These are phyloP conservation scores for Tuber calosporum DNA, from an alignment of 495 filamentous ascomycete genomes.

Conservation along the genomic window DNA sequence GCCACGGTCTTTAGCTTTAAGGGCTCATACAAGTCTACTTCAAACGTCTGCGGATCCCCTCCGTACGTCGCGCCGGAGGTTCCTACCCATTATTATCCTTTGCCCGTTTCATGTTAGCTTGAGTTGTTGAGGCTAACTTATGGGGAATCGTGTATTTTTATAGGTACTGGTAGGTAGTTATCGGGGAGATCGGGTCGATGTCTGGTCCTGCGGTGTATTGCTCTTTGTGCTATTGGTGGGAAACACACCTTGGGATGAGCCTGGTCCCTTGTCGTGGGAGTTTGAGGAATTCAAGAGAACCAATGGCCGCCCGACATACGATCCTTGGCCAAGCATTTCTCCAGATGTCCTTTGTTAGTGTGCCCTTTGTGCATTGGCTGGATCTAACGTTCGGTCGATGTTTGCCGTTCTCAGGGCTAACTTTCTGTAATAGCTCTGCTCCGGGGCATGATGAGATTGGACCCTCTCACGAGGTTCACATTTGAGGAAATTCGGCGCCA, in stretches of 20 bases:
- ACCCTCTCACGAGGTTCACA: slow-evolving; percentile 67
- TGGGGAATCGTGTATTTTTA: not conserved
- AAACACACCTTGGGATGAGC: slow-evolving; percentile 97
- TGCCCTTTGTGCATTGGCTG: slow-evolving; percentile 2
- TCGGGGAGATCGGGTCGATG: slow-evolving; percentile 73
- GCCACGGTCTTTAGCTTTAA: slow-evolving; percentile 89
- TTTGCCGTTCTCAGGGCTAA: not conserved
- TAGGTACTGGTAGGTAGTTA: slow-evolving; percentile 51
- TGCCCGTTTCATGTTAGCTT: not conserved
- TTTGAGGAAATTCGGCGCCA: slow-evolving; percentile 83
- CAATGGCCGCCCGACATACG: slow-evolving; percentile 70
- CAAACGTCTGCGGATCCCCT: slow-evolving; percentile 88
- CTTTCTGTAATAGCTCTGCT: slow-evolving; percentile 52
- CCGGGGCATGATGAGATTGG: slow-evolving; percentile 85
- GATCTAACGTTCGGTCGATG: not conserved
- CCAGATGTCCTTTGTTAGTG: slow-evolving; percentile 55
- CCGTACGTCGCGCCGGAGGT: slow-evolving; percentile 97
- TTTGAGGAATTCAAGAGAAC: slow-evolving; percentile 76
- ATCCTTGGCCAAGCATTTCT: slow-evolving; percentile 78
- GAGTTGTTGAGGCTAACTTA: slow-evolving; percentile 1
- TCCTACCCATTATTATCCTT: slow-evolving; percentile 47
- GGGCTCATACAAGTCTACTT: slow-evolving; percentile 67
- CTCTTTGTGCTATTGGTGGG: slow-evolving; percentile 90
- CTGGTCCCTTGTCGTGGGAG: slow-evolving; percentile 69
- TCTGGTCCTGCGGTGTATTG: slow-evolving; percentile 96